These are phyloP conservation scores for Thelonectria blattea DNA, from an alignment of 2,329 filamentous ascomycete species.

Conservation along the genomic window DNA sequence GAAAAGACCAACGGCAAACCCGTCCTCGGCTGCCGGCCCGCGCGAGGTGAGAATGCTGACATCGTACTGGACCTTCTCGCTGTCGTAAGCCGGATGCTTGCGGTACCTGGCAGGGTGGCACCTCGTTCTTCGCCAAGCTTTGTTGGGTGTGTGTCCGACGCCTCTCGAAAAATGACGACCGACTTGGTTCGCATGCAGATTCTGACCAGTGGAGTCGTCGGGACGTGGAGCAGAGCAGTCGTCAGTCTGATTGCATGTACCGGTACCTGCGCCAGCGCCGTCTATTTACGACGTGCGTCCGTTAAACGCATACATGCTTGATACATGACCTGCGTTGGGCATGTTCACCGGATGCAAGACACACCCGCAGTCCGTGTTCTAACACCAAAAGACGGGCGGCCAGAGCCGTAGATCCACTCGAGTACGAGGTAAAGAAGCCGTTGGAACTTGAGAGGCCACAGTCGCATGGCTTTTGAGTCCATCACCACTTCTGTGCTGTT, in stretches of 20 bases:
- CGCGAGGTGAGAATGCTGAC: not conserved
- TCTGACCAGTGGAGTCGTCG: not conserved
- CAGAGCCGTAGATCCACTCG: conserved; percentile 4
- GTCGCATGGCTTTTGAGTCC: not conserved
- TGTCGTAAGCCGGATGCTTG: conserved; percentile 10
- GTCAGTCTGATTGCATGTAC: not conserved
- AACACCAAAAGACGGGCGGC: not conserved
- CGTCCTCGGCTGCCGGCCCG: not conserved
- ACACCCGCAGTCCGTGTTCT: conserved; percentile 12
- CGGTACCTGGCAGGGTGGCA: not conserved
- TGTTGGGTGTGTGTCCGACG: conserved; percentile 6
- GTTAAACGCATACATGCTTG: conserved; percentile 6
- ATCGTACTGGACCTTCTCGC: not conserved
- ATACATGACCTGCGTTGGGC: conserved; percentile 13
- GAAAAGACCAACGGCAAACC: not conserved
- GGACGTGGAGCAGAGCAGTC: not conserved
- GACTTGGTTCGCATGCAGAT: conserved; percentile 1
- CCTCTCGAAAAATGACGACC: conserved; percentile 8
- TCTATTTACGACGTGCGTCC: not conserved
- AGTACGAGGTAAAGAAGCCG: not conserved
- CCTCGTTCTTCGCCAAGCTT: conserved; percentile 4
- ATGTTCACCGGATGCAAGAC: conserved; percentile 4
- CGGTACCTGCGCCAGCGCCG: conserved; percentile 4
- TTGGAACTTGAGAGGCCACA: conserved; percentile 1
- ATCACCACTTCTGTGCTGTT: not conserved